Evolutionary conservation across 805 yeast species (phyloP), one percentile per base, ranked within the genome.

Genomic region (Clavispora asparagi): DNA sequence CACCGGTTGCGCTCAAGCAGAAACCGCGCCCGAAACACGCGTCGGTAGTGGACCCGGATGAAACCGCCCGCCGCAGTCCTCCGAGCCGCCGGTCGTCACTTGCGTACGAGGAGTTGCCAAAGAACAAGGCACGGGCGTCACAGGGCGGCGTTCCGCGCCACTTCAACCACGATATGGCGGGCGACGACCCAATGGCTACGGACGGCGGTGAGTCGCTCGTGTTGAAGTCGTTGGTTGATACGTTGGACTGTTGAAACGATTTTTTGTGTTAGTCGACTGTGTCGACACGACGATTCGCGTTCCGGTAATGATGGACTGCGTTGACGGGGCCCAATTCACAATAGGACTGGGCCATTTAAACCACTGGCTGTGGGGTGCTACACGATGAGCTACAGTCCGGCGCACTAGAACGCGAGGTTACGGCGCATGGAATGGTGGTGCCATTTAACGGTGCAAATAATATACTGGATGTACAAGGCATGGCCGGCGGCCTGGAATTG

Each of bases 201-300:
- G 53, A 49, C 28, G 37, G 45, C 39, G 53, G 48, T 16, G 62
- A 57, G 39, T 58, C 63, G 43, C 63, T 65, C 46, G 71, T 71
- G 44, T 57, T 69, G 52, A 64, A 70, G 51, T 65, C 71, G 14
- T 63, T 71, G 48, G 74, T 70, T 40, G 75, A 71, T 47, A 69
- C 71, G 25, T 65, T 71, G 37, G 66, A 70, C 53, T 66, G 66
- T 44, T 68, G 39, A 27, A n/a, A 33, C 25, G 28, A 13, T 19
- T 11, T 8, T 4, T 27, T 27, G 29, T 27, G 29, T 27, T 8
- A 6, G 29, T 27, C 29, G 12, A 3, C 28, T 11, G 9, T 27
- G 12, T 2, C 29, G 29, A 27, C 6, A 19, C 23, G 5, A 19
- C 23, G 23, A 19, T 19, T 3, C 23, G 5, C 5, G 23, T 19